Evolutionary conservation across 2,329 filamentous ascomycete genomes (phyloP), one percentile per base, ranked within the genome.

Genomic region (Aspergillus sp.): DNA sequence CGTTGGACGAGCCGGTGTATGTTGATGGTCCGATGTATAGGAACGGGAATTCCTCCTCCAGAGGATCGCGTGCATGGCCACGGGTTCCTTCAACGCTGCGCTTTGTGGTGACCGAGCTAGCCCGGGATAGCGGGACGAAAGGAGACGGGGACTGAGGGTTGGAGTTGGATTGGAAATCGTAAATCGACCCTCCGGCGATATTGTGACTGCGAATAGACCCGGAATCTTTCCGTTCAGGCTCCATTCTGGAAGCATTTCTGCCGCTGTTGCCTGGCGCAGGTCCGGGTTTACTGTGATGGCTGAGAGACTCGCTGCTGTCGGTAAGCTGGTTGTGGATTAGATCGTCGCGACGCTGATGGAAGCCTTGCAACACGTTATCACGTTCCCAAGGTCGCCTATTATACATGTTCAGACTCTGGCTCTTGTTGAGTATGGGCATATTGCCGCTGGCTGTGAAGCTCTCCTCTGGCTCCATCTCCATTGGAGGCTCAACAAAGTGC

Each of bases 11-110:
- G 6, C 77, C 77, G 1, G 72, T 73, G 64, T 77, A 80, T 13
- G 75, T 79, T 25, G 79, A 81, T 9, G 87, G 86, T 15, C 92
- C 92, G 65, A 97, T 92, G 59, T 89, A 88, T 8, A 97, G 84
- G 72, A 89, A 90, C 0, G 89, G 80, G 1, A 87, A 85, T 54
- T 88, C 86, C 63, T 88, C 87, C 62, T 88, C 85, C 7, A 87
- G 76, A 0, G 85, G 83, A 65, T 91, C 85, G 62, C 87, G 86
- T 1, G 86, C 87, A 61, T 90, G 84, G 21, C 86, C 84, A 70
- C 86, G 73, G 13, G 76, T 87, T 23, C 82, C 82, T 53, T 79
- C 77, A 38, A 74, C 66, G 58, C 76, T 77, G 65, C 73, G 71
- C 65, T 76, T 71, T 50, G 75, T 74, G 25, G 68, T 69, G 56